These are phyloP conservation scores for Vitis rupestris DNA, from an alignment of 164 flowering plant species.

Conservation along the genomic window DNA sequence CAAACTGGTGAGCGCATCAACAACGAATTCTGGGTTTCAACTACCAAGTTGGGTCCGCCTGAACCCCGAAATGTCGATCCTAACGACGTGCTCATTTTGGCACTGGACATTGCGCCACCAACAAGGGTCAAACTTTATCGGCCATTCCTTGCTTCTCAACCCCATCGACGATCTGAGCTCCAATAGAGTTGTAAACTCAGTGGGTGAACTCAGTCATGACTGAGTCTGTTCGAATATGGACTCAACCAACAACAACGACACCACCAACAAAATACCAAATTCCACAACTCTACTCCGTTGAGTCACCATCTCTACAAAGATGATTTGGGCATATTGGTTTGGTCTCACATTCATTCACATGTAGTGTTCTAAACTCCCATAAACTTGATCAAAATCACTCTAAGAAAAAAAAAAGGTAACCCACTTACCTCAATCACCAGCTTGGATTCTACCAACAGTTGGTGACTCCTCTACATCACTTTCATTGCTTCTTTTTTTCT, in stretches of 20 bases:
- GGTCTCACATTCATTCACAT: too few species aligned
- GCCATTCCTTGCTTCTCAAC: slow-evolving; percentile 79
- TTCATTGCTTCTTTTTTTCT: neutral
- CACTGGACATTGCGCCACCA: slow-evolving; percentile 51
- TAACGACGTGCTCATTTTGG: slow-evolving; percentile 42
- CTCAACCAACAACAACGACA: slow-evolving; percentile 26
- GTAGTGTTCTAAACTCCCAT: too few species aligned
- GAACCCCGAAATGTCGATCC: slow-evolving; percentile 62
- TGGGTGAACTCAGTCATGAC: slow-evolving; percentile 13
- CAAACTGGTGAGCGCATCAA: slow-evolving; percentile 14
- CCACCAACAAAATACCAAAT: slow-evolving; percentile 4
- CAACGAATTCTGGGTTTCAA: slow-evolving; percentile 50
- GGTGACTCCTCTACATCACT: slow-evolving; percentile 14
- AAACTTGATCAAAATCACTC: neutral
- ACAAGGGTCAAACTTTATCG: slow-evolving; percentile 65
- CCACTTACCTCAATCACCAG: slow-evolving; percentile 16
- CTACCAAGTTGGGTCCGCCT: slow-evolving; percentile 45
- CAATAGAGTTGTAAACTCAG: slow-evolving; percentile 52
- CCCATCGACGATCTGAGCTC: slow-evolving; percentile 77
- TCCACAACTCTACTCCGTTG: slow-evolving; percentile 18
- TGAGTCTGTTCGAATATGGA: slow-evolving; percentile 24
- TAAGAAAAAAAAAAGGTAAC: neutral
- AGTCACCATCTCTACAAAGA: slow-evolving; percentile 38
- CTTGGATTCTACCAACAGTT: neutral
- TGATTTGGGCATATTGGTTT: neutral